These are phyloP conservation scores for Ascochyta fabae DNA, from an alignment of 2,329 filamentous ascomycete species.

Conservation along the genomic window DNA sequence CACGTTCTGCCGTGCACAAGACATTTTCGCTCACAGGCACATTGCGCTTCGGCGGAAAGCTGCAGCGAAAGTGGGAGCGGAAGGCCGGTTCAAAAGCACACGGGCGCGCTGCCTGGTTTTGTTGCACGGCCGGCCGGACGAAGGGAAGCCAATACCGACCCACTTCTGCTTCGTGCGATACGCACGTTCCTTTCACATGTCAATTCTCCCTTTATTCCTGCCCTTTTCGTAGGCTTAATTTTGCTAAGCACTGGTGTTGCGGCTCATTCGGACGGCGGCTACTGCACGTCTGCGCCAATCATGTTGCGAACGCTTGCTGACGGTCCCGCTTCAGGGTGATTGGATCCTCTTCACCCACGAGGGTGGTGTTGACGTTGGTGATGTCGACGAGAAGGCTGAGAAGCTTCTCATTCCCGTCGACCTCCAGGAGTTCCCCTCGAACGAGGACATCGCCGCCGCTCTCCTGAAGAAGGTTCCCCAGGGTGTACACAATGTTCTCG, in stretches of 20 bases:
- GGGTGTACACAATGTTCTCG: slow-evolving; percentile 95
- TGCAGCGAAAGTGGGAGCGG: slow-evolving; percentile 24
- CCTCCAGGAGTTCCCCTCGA: slow-evolving; percentile 91
- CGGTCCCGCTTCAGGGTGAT: slow-evolving; percentile 73
- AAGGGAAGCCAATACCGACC: slow-evolving; percentile 49
- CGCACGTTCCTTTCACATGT: slow-evolving; percentile 47
- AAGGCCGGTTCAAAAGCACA: slow-evolving; percentile 21
- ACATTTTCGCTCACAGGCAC: slow-evolving; percentile 19
- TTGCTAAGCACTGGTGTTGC: slow-evolving; percentile 39
- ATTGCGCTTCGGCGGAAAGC: slow-evolving; percentile 8
- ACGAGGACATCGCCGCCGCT: slow-evolving; percentile 84
- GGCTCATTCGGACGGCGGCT: slow-evolving; percentile 36
- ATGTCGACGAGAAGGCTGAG: slow-evolving; percentile 98
- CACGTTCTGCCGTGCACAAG: slow-evolving; percentile 11
- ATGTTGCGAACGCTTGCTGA: slow-evolving; percentile 39
- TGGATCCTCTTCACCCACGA: slow-evolving; percentile 99
- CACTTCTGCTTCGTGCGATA: slow-evolving; percentile 42
- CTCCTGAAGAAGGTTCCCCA: slow-evolving; percentile 93
- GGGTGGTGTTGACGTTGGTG: slow-evolving; percentile 98
- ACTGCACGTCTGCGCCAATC: slow-evolving; percentile 32
- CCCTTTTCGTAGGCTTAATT: slow-evolving; percentile 24
- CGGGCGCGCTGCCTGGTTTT: slow-evolving; percentile 43
- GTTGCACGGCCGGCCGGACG: slow-evolving; percentile 47
- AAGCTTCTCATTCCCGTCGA: slow-evolving; percentile 98
- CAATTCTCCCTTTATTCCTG: slow-evolving; percentile 26